Percentiles rank a stretch among this genome's conserved stretches.
Evolutionary conservation across 345 rosid genomes (phyloP).

Genomic region (Bruguiera gymnorhiza): DNA sequence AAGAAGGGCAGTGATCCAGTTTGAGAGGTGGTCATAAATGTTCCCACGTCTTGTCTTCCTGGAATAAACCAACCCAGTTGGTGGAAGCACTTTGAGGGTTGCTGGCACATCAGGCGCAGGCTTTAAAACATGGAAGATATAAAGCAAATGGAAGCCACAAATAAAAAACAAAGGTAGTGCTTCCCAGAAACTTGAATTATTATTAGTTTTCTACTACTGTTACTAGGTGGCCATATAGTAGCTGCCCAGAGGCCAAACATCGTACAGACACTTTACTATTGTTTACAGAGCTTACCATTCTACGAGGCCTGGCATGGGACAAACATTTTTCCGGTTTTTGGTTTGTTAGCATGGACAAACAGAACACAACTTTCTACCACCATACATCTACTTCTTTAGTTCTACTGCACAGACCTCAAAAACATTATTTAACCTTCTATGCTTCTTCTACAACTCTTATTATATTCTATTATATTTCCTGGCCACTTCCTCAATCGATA

Average conservation of each 20-base stretch:
- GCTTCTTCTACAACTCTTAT: not conserved
- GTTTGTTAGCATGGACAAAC: not conserved
- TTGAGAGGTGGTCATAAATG: no score
- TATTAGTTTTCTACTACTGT: not conserved
- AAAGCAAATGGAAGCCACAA: not conserved
- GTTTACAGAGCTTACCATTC: not conserved
- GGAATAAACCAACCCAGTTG: no score
- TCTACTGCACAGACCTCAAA: conserved; percentile 15
- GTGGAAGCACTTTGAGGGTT: no score
- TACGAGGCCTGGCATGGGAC: not conserved
- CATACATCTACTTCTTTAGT: not conserved
- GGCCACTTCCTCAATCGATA: not conserved
- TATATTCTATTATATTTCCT: not conserved
- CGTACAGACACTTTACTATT: not conserved
- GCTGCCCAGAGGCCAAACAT: not conserved
- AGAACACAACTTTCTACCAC: not conserved
- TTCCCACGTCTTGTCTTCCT: no score
- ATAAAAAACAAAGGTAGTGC: not conserved
- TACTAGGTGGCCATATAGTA: not conserved
- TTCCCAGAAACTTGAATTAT: not conserved
- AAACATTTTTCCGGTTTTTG: not conserved
- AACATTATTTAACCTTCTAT: not conserved
- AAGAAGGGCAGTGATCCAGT: no score
- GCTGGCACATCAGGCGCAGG: no score
- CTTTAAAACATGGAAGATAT: not conserved